A percentile compares a stretch with the other conserved stretches of the same genome.
Evolutionary conservation across 306 rosid species (phyloP).

Genomic region (Fragaria nilgerrensis): DNA sequence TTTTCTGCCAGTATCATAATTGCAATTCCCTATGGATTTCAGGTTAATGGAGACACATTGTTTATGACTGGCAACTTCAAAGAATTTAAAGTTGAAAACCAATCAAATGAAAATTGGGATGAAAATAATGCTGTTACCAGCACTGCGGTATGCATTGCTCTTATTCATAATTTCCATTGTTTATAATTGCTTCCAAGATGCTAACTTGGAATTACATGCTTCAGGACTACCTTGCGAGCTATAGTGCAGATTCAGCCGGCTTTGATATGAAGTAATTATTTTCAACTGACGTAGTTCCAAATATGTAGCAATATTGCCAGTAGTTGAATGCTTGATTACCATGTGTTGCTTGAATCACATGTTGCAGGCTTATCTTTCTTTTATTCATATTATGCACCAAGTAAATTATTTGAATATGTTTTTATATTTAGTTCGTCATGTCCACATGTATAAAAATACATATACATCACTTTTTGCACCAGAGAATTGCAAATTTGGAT

Average conservation of each 20-base stretch:
- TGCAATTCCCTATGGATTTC: slow-evolving; percentile 23
- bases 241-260: slow-evolving; percentile 64
- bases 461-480: not conserved
- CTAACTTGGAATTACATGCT: slow-evolving; percentile 31
- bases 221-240: slow-evolving; percentile 96
- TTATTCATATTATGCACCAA: not conserved
- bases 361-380: not conserved
- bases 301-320: not conserved
- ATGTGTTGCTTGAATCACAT: not conserved
- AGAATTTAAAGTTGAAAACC: slow-evolving; percentile 84
- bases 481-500: not conserved
- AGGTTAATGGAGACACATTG: slow-evolving; percentile 95
- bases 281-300: slow-evolving; percentile 18
- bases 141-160: slow-evolving; percentile 71
- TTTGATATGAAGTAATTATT: slow-evolving; percentile 69
- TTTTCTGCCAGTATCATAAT: not conserved
- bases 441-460: not conserved
- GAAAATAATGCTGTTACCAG: slow-evolving; percentile 72
- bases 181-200: slow-evolving; percentile 23
- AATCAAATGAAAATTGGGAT: slow-evolving; percentile 65
- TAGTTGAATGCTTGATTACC: not conserved
- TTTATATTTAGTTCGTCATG: not conserved
- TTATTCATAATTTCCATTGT: not conserved
- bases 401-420: not conserved
- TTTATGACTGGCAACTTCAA: slow-evolving; percentile 91